Evolutionary conservation across 306 rosid species (phyloP).

Genomic region (Urtica urens): DNA sequence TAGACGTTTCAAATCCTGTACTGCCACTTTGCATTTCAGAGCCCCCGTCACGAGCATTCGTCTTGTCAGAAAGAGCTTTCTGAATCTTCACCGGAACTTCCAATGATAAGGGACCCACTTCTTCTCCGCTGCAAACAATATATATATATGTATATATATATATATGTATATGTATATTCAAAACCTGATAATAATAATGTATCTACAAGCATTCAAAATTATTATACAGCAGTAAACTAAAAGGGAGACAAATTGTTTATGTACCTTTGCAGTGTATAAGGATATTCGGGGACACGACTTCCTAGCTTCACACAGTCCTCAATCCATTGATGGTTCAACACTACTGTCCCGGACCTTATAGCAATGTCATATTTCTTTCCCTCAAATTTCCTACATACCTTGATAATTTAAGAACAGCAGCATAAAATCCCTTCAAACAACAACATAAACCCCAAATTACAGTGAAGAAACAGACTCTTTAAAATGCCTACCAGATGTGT

Average conservation of each 20-base stretch:
- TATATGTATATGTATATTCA: no score
- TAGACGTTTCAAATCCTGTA: constrained; percentile 21
- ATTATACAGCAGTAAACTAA: no score
- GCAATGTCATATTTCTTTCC: constrained; percentile 63
- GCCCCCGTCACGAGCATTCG: constrained; percentile 18
- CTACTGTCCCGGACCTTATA: constrained; percentile 23
- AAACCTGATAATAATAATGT: constrained; percentile 1
- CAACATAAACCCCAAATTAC: constrained; percentile 5
- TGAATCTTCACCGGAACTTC: constrained; percentile 35
- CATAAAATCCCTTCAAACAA: not conserved
- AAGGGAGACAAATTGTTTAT: no score
- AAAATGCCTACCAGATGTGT: constrained; percentile 61
- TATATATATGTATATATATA: no score
- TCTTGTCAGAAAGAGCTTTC: constrained; percentile 19
- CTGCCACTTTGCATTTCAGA: constrained; percentile 19
- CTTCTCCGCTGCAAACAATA: constrained; percentile 57
- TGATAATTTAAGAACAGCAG: constrained; percentile 1
- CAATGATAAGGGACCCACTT: constrained; percentile 49
- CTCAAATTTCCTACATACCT: constrained; percentile 72
- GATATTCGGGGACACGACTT: constrained; percentile 52
- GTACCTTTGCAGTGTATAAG: constrained; percentile 58
- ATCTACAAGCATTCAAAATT: not conserved
- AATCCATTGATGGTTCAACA: constrained; percentile 77
- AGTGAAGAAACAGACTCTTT: not conserved
- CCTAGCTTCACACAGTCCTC: constrained; percentile 75